Evolutionary conservation across 225 moss, liverwort and hornwort species (phyloP).

Genomic region (Marchantia paleacea): DNA sequence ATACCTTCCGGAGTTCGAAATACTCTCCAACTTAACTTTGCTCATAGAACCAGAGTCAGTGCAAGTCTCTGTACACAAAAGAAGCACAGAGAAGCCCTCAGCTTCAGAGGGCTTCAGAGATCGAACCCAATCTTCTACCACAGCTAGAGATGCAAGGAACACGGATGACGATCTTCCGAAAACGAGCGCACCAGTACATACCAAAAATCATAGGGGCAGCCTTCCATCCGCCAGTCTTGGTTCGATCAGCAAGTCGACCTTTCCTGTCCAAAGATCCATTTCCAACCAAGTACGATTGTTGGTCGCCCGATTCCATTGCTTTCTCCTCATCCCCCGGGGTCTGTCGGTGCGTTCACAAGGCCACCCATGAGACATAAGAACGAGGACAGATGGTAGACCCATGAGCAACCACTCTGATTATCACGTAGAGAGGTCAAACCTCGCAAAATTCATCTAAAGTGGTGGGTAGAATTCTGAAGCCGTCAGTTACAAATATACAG

Average conservation of each 20-base stretch:
- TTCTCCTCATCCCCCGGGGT: conserved; percentile 37
- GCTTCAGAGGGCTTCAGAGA: too few species aligned
- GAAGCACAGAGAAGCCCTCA: too few species aligned
- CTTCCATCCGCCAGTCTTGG: conserved; percentile 55
- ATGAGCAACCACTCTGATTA: not conserved
- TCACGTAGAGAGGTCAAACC: not conserved
- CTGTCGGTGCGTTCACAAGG: conserved; percentile 4
- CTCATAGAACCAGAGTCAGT: too few species aligned
- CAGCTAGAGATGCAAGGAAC: not conserved
- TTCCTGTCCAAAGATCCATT: conserved; percentile 46
- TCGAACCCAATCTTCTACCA: too few species aligned
- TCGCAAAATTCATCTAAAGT: not conserved
- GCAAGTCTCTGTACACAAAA: too few species aligned
- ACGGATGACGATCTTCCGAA: not conserved
- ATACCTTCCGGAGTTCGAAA: too few species aligned
- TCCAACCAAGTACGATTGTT: conserved; percentile 36
- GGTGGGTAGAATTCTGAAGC: not conserved
- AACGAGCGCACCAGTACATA: conserved; percentile 11
- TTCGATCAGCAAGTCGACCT: conserved; percentile 46
- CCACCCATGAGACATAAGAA: not conserved
- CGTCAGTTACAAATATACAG: too few species aligned
- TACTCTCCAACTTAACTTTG: too few species aligned
- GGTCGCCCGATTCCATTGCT: conserved; percentile 21
- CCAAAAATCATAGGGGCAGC: conserved; percentile 49
- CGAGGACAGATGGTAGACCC: not conserved